Evolutionary conservation across 2,329 filamentous ascomycete species (phyloP).

Genomic region (Pseudocercospora macadamiae): DNA sequence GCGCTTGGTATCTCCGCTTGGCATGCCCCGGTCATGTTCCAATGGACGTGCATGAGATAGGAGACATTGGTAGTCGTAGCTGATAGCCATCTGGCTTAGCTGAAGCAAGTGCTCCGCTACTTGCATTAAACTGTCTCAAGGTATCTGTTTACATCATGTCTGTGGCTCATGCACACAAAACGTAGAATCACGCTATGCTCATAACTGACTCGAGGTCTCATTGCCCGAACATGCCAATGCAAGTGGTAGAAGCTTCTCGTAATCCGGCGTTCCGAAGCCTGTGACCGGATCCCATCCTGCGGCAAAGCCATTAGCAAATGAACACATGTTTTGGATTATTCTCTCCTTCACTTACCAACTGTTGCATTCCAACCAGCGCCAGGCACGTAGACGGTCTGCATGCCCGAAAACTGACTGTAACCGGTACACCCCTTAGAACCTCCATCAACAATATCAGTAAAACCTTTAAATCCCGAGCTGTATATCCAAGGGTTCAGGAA

Average conservation of each 20-base stretch:
- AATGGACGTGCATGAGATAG: too few relatives aligned
- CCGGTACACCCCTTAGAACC: slow-evolving; percentile 44
- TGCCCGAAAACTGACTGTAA: background rate
- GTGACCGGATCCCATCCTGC: slow-evolving; percentile 40
- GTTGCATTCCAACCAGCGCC: slow-evolving; percentile 24
- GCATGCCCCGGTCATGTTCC: too few relatives aligned
- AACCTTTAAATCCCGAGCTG: slow-evolving; percentile 45
- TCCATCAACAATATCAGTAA: slow-evolving; percentile 53
- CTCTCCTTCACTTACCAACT: too few relatives aligned
- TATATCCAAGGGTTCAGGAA: slow-evolving; percentile 67
- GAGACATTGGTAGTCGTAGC: too few relatives aligned
- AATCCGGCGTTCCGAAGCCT: slow-evolving; percentile 38
- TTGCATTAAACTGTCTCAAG: background rate
- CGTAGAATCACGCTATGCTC: background rate
- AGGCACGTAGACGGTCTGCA: slow-evolving; percentile 16
- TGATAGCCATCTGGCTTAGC: too few relatives aligned
- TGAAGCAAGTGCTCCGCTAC: background rate
- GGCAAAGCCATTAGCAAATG: background rate
- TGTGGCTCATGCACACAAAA: background rate
- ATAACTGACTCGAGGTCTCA: background rate
- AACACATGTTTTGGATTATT: background rate
- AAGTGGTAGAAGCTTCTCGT: slow-evolving; percentile 22
- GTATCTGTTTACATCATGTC: background rate
- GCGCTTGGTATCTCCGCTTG: too few relatives aligned
- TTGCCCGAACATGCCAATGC: slow-evolving; percentile 13